Conservation (phyloP, 2,329 filamentous ascomycete species). For the Neofusicoccum kwambonambiense region DNA sequence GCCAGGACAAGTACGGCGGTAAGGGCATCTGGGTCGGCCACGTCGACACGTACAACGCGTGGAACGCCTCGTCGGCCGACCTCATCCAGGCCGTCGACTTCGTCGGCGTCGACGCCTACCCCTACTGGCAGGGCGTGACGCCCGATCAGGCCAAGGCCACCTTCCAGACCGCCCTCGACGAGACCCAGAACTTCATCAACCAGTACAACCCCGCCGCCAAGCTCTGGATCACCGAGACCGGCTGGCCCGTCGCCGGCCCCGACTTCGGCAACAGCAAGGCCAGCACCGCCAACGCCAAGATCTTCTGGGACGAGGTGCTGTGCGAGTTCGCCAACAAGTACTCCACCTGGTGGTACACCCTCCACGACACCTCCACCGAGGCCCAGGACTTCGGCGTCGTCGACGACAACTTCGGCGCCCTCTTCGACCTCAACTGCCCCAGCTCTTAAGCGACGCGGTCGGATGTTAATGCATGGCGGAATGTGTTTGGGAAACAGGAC, state of each 20-base stretch:
- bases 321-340: slow-evolving; percentile 18
- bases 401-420: slow-evolving; percentile 18
- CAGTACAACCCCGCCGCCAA: slow-evolving; percentile 26
- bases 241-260: slow-evolving; percentile 19
- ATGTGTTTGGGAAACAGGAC: neutral
- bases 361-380: slow-evolving; percentile 17
- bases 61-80: slow-evolving; percentile 35
- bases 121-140: slow-evolving; percentile 36
- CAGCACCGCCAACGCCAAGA: slow-evolving; percentile 16
- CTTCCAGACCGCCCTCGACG: slow-evolving; percentile 29
- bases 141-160: slow-evolving; percentile 33
- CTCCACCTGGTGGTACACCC: slow-evolving; percentile 22
- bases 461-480: neutral
- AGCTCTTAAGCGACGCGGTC: neutral
- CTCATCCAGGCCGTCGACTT: slow-evolving; percentile 39
- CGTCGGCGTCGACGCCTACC: slow-evolving; percentile 37
- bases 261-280: slow-evolving; percentile 16
- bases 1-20: slow-evolving; percentile 20
- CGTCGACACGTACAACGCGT: slow-evolving; percentile 39
- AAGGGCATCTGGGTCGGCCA: slow-evolving; percentile 30
- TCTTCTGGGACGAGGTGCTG: slow-evolving; percentile 21
- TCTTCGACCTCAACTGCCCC: slow-evolving; percentile 19
- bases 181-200: slow-evolving; percentile 31
- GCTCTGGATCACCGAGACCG: slow-evolving; percentile 39
- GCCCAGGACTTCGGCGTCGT: slow-evolving; percentile 19